Base-by-base conservation (phyloP, 495 filamentous ascomycete genomes). In the Astrothelium subdiscretum region DNA sequence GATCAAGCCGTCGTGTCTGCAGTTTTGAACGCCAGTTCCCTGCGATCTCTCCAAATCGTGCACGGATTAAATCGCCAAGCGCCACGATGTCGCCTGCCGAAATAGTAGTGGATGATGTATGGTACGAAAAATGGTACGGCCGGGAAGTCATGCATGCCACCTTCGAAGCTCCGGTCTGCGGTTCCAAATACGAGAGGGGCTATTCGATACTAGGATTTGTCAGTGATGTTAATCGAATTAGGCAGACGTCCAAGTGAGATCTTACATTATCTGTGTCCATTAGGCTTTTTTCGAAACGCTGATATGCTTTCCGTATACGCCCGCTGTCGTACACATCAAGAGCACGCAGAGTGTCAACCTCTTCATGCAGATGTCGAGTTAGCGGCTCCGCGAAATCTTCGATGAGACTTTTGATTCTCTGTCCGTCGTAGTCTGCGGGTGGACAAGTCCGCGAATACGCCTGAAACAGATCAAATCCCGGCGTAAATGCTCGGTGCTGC, bases 401-500 rank as follows among this genome's bases (percentile, higher is more conserved):
- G 51, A 80, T 71, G 31, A 80, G 60, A n/a, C 44, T 68, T 29
- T 69, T 66, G 8, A 80, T 61, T 59, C 65, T 68, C 42, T 62
- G 52, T 18, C 76, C 75, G 18, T 73, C 69, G 63, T 70, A 74
- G 22, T 75, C 71, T 61, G 67, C 58, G 6, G 71, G 48, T 38
- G 67, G 62, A 22, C 70, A 73, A 62, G 61, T 65, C 38, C 66
- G 38, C 1, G 70, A 64, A 62, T 78, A 80, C 20, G 63, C 63
- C 32, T 69, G 60, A 38, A 78, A 76, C 1, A 15, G 60, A 4
- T 73, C 66, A 26, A 82, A 60, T 8, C 71, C 76, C 10, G 63
- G 63, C 15, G 68, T 67, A 66, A 81, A 81, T 2, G 67, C 67
- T n/a, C 72, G 65, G 67, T 82, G 80, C 64, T 82, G 78, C 31